These are phyloP conservation scores for Saitozyma podzolica DNA, from an alignment of 768 basidiomycete genomes.

Conservation along the genomic window DNA sequence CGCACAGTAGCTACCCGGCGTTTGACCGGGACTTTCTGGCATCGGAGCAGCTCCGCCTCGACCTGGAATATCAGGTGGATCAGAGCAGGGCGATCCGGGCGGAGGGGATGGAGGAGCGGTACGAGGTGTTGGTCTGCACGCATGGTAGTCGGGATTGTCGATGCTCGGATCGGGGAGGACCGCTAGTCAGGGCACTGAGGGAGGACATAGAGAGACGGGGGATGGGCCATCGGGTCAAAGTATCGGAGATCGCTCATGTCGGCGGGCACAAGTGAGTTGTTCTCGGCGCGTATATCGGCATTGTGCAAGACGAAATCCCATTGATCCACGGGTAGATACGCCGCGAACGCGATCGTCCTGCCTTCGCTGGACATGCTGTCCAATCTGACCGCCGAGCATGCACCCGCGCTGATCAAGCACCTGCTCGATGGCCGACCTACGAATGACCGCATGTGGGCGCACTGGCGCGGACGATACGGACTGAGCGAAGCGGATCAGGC, in stretches of 20 bases:
- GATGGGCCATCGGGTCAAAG: conserved; percentile 51
- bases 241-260: conserved; percentile 74
- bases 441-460: conserved; percentile 53
- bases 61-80: not conserved
- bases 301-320: not conserved
- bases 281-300: not conserved
- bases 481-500: conserved; percentile 62
- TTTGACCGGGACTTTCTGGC: no score
- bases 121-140: conserved; percentile 63
- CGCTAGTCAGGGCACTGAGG: conserved; percentile 60
- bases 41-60: no score
- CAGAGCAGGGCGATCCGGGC: not conserved
- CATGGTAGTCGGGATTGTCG: conserved; percentile 77
- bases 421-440: conserved; percentile 51
- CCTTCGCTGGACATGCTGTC: conserved; percentile 62
- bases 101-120: not conserved
- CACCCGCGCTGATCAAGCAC: conserved; percentile 60
- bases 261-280: conserved; percentile 75
- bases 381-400: conserved; percentile 61
- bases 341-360: conserved; percentile 51
- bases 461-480: conserved; percentile 76
- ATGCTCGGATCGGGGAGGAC: conserved; percentile 67
- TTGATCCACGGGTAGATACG: conserved; percentile 37
- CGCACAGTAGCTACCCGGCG: no score
- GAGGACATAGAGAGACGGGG: conserved; percentile 59